A percentile compares a stretch with the other conserved stretches of the same genome.
Evolutionary conservation across 2,329 filamentous ascomycete genomes (phyloP).

Genomic region (Bipolaris victoriae): DNA sequence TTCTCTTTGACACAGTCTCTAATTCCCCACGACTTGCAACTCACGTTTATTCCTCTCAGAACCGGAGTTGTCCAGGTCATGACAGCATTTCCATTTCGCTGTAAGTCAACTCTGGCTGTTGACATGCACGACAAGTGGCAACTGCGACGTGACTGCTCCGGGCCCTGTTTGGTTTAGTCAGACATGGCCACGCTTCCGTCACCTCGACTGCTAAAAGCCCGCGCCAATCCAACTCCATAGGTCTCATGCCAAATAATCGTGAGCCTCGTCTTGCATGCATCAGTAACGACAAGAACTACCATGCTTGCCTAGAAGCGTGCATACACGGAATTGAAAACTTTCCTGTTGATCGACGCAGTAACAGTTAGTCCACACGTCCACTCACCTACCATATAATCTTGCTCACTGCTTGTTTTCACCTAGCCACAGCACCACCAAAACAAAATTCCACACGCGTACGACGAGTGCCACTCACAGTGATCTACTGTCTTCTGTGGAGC

Average conservation of each 20-base stretch:
- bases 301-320: slow-evolving; percentile 22
- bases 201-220: not conserved
- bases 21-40: not conserved
- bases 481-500: not conserved
- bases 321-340: slow-evolving; percentile 27
- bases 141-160: not conserved
- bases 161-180: not conserved
- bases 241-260: slow-evolving; percentile 18
- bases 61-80: not conserved
- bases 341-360: slow-evolving; percentile 10
- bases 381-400: slow-evolving; percentile 2
- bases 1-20: too few species aligned
- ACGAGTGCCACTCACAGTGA: not conserved
- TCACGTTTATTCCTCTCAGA: not conserved
- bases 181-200: not conserved
- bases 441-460: not conserved
- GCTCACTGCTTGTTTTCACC: slow-evolving; percentile 1
- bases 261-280: slow-evolving; percentile 5
- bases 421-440: slow-evolving; percentile 12
- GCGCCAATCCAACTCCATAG: not conserved
- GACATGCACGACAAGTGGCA: not conserved
- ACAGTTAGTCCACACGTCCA: slow-evolving; percentile 8
- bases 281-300: slow-evolving; percentile 22
- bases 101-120: not conserved
- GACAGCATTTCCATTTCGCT: not conserved